These are phyloP conservation scores for Silene conica DNA, from an alignment of 148 eudicot species.

Conservation along the genomic window DNA sequence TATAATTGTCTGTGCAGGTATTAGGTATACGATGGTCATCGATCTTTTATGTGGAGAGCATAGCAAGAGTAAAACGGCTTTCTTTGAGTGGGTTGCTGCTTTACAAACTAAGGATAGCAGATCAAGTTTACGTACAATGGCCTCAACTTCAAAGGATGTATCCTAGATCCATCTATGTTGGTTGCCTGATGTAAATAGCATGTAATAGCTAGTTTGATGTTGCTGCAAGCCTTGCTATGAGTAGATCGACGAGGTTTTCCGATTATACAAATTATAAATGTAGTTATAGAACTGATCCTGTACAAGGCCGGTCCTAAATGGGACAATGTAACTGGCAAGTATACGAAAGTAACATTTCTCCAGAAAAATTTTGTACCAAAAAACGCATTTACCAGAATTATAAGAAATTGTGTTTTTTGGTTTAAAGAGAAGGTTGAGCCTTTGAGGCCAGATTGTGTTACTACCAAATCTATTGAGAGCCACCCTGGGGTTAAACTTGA, in stretches of 20 bases:
- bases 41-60: conserved; percentile 83
- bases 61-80: conserved; percentile 78
- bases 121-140: conserved; percentile 90
- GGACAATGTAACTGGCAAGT: too few relatives aligned
- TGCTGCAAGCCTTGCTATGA: not conserved
- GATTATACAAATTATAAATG: not conserved
- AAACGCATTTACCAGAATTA: too few relatives aligned
- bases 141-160: conserved; percentile 76
- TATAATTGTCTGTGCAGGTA: conserved; percentile 36
- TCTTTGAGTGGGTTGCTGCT: conserved; percentile 83
- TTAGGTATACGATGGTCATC: conserved; percentile 81
- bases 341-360: too few relatives aligned
- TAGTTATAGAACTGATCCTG: not conserved
- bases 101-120: conserved; percentile 70
- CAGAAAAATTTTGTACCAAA: too few relatives aligned
- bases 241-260: not conserved
- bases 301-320: not conserved
- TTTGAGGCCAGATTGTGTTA: too few relatives aligned
- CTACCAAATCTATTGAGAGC: too few relatives aligned
- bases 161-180: conserved; percentile 72
- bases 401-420: too few relatives aligned
- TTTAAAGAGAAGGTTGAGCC: too few relatives aligned
- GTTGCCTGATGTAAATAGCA: conserved; percentile 61
- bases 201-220: not conserved
- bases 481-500: not conserved